These are phyloP conservation scores for Amanita subjunquillea DNA, from an alignment of 768 basidiomycete species.

Conservation along the genomic window DNA sequence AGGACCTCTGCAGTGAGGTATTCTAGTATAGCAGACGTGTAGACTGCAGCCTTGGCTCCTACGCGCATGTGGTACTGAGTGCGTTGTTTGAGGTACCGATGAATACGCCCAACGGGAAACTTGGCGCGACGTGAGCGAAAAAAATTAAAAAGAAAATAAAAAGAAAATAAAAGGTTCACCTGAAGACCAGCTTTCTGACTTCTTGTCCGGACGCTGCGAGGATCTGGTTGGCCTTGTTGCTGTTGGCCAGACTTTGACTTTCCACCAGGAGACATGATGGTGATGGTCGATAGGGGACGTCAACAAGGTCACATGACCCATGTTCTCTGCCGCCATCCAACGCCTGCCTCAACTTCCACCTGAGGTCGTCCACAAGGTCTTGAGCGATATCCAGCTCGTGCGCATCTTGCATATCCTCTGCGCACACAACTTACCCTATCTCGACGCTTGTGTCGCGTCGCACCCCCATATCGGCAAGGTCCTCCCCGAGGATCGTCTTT, in stretches of 20 bases:
- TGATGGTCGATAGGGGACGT: not conserved
- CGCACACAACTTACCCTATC: conserved; percentile 13
- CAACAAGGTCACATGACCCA: conserved; percentile 3
- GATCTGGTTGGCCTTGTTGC: conserved; percentile 21
- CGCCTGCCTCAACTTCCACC: conserved; percentile 13
- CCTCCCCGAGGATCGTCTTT: conserved; percentile 7
- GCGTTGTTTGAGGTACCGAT: conserved; percentile 86
- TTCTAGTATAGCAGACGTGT: conserved; percentile 92
- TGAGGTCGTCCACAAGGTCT: conserved; percentile 18
- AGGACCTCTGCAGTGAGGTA: conserved; percentile 95
- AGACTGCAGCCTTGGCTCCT: conserved; percentile 96
- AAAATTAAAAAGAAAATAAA: too few relatives aligned
- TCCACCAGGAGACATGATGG: conserved; percentile 27
- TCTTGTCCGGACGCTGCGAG: conserved; percentile 46
- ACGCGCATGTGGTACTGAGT: conserved; percentile 93
- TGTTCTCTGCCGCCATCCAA: conserved; percentile 10
- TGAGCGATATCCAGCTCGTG: conserved; percentile 15
- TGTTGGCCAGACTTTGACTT: conserved; percentile 46
- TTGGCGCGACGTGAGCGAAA: conserved; percentile 16
- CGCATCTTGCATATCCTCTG: conserved; percentile 16
- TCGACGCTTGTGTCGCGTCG: conserved; percentile 14
- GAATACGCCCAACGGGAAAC: conserved; percentile 98
- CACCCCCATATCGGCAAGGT: conserved; percentile 10
- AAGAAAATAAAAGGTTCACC: conserved; percentile 27
- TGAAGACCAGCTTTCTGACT: conserved; percentile 85